Evolutionary conservation across 192 early-diverging fungal genomes (phyloP).

Genomic region (Coemansia sp.): DNA sequence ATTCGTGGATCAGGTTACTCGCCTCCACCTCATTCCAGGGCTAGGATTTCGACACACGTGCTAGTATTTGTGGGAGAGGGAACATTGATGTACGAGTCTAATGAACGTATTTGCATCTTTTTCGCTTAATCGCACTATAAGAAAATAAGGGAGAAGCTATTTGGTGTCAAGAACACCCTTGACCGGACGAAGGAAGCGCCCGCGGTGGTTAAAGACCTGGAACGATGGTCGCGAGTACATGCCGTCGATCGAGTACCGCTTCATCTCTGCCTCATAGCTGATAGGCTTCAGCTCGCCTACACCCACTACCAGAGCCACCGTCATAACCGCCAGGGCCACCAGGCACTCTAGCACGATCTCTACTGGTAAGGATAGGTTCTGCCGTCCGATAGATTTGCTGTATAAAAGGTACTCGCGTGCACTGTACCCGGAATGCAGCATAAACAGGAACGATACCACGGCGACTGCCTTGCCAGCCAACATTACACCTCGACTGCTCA

Average conservation of each 20-base stretch:
- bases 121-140: background rate
- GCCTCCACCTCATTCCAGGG: background rate
- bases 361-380: constrained; percentile 35
- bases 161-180: background rate
- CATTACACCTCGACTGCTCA: constrained; percentile 14
- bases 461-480: constrained; percentile 38
- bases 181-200: constrained; percentile 40
- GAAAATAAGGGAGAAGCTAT: background rate
- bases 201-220: constrained; percentile 52
- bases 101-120: background rate
- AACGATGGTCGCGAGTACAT: constrained; percentile 51
- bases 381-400: constrained; percentile 48
- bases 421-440: constrained; percentile 52
- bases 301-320: constrained; percentile 35
- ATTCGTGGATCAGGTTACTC: background rate
- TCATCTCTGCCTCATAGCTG: constrained; percentile 56
- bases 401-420: constrained; percentile 49
- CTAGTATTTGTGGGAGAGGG: background rate
- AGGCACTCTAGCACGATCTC: constrained; percentile 52
- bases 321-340: constrained; percentile 42
- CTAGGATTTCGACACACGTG: background rate
- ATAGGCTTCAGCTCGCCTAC: constrained; percentile 46
- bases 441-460: constrained; percentile 32
- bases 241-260: constrained; percentile 53
- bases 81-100: background rate